Evolutionary conservation across 345 rosid species (phyloP), one percentile per base, ranked within the genome.

Genomic region (Populus pruinosa): DNA sequence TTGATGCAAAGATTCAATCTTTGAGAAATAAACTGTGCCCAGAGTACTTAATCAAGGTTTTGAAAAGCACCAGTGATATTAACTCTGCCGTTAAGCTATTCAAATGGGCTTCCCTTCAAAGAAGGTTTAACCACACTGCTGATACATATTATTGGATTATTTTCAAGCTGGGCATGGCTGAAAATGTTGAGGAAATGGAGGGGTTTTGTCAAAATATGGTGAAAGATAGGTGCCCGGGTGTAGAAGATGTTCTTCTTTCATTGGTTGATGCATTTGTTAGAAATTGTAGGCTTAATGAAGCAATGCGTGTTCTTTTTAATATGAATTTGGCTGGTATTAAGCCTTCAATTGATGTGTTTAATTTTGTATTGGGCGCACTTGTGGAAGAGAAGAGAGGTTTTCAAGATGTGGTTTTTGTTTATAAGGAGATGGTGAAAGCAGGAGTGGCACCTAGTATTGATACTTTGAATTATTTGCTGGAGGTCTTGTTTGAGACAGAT

Each of bases 401-500:
- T 71, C 61, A 61, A 35, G 86, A 82, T 62, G 61, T 84, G 21
- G 29, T 88, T 69, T 87, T 90, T 80, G 87, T 90, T 69, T 88
- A 90, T 63, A 90, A 90, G 83, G 91, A 88, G 75, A 88, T 90
- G 91, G 84, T 88, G 64, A 90, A 87, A 76, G 91, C 83, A 43
- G 87, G 88, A 27, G 73, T 87, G 62, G 71, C 73, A 6, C 91
- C 93, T 2, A 84, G 44, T 10, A 80, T 86, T 41, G 81, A 83
- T 71, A 87, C 90, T 74, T 66, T 90, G 84, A 90, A 88, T 81
- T 75, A 25, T 82, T n/a, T 76, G 82, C 73, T 88, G 71, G 89
- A 87, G 78, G 84, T 81, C 75, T 78, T 88, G 78, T 82, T 88
- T 76, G 75, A 85, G 71, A 82, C 82, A 25, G 82, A 36, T 9